A percentile compares a stretch with the other conserved stretches of the same genome.
Evolutionary conservation across 2,329 filamentous ascomycete genomes (phyloP).

Genomic region (Fusarium sp.): DNA sequence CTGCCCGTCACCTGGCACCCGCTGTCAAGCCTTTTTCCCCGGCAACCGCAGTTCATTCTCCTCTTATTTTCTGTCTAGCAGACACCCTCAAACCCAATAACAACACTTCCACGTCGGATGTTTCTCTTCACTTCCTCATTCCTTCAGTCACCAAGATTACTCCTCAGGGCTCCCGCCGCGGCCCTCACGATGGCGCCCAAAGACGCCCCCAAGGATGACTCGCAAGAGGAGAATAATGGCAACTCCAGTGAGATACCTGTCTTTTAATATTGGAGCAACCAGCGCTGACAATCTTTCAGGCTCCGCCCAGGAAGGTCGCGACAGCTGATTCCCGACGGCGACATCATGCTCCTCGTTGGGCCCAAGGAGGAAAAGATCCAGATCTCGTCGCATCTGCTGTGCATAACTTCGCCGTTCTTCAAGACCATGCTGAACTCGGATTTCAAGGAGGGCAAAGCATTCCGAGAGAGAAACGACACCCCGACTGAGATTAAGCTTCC

Average conservation of each 20-base stretch:
- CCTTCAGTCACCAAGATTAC: not conserved
- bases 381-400: not conserved
- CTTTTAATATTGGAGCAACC: not conserved
- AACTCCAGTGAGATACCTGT: not conserved
- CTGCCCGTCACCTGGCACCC: not conserved
- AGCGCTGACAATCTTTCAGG: too few relatives aligned
- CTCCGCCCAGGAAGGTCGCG: too few relatives aligned
- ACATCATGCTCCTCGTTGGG: slow-evolving; percentile 1
- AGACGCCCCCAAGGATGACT: too few relatives aligned
- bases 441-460: slow-evolving; percentile 9
- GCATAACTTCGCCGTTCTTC: slow-evolving; percentile 3
- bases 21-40: not conserved
- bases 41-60: not conserved
- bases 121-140: not conserved
- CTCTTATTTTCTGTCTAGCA: not conserved
- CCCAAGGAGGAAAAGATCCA: not conserved
- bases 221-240: too few relatives aligned
- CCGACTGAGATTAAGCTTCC: not conserved
- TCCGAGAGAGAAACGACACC: fast-evolving
- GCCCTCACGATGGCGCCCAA: too few relatives aligned
- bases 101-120: not conserved
- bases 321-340: not conserved
- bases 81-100: not conserved
- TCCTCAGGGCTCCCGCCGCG: not conserved
- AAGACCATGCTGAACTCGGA: not conserved